phyloP scores from a whole-genome alignment of 306 rosid species.

The Trifolium pratense region DNA sequence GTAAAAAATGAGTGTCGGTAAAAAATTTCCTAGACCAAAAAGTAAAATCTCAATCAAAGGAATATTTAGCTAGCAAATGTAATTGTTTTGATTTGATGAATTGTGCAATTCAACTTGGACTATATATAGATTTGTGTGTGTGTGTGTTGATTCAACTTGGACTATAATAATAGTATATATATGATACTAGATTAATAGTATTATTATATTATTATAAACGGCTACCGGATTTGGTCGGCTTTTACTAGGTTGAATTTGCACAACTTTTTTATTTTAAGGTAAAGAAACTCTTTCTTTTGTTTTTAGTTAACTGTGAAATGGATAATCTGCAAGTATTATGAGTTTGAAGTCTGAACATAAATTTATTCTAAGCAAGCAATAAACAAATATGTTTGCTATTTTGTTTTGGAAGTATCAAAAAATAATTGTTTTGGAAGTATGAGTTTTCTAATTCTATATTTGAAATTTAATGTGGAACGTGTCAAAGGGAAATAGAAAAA shows the following conservation, averaged over 20 bases:
- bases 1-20: background rate
- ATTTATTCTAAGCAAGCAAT: background rate
- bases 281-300: background rate
- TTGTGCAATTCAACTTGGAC: background rate
- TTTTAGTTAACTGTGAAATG: background rate
- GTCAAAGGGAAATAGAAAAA: background rate
- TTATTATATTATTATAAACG: background rate
- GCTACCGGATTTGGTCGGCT: slow-evolving; percentile 46
- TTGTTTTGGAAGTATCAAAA: too few relatives aligned
- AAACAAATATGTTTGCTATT: background rate
- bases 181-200: background rate
- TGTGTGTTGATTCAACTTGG: background rate
- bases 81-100: slow-evolving; percentile 27
- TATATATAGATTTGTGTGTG: slow-evolving; percentile 31
- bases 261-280: background rate
- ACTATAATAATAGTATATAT: slow-evolving; percentile 36
- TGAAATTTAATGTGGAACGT: too few relatives aligned
- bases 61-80: slow-evolving; percentile 2
- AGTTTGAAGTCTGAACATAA: background rate
- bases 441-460: too few relatives aligned
- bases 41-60: background rate
- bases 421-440: background rate
- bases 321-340: background rate
- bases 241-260: background rate
- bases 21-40: background rate